Base-by-base conservation (phyloP, 441 rosid genomes). In the Corymbia calophylla region DNA sequence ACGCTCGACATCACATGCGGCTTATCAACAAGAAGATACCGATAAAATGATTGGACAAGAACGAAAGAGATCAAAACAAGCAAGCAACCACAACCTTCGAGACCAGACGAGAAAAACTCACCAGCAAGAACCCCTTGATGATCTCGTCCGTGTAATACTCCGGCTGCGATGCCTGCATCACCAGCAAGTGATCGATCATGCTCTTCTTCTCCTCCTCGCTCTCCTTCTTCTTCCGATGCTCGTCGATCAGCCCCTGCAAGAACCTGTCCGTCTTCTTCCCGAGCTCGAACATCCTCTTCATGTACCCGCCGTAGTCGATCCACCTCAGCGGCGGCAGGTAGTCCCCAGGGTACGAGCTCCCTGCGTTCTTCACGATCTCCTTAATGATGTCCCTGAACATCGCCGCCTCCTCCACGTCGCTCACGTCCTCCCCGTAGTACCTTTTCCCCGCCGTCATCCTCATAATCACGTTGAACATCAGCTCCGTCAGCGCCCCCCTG, bases 391-490 rank as follows among this genome's bases (percentile, higher is more conserved):
- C n/a, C 88, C 80, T 48, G 51, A 89, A 89, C 87, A 47, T 81
- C n/a, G 21, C 35, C 8, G 62, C 62, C 84, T 90, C 89, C 48
- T 90, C 91, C 19, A 47, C 88, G 16, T 88, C 88, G 48, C 23
- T 54, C 39, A 32, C 68, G n/a, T 88, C 87, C 49, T 88, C 90
- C 27, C 89, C 84, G 54, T 68, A 86, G 62, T 87, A 90, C 70
- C 89, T 88, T 87, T 86, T 90, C 84, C 87, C 90, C 4, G 90
- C 88, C 35, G 88, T 60, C 91, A 90, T 90, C 39, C 88, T 62
- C 90, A 88, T 90, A 86, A 90, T 80, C 60, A 88, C 35, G 53
- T 90, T 90, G 84, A 88, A 90, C 35, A 29, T 88, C 84, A 90
- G 62, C 77, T 88, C 90, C 58, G 85, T 51, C 29, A 90, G 86